Evolutionary conservation across 2,329 filamentous ascomycete species (phyloP).

Genomic region (Mycosphaerella sp.): DNA sequence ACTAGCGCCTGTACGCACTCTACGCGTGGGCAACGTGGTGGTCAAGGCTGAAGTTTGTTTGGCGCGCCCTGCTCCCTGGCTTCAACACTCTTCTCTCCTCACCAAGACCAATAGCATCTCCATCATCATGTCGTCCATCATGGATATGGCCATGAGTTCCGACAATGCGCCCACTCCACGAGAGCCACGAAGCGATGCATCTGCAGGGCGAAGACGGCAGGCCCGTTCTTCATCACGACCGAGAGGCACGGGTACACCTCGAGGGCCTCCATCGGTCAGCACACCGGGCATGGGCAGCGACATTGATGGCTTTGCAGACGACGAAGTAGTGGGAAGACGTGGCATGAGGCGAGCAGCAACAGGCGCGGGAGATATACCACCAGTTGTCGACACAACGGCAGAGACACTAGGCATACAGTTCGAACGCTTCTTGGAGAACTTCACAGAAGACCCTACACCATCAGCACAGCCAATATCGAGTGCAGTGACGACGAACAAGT

Average conservation of each 20-base stretch:
- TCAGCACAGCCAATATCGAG: conserved; percentile 61
- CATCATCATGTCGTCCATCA: conserved; percentile 45
- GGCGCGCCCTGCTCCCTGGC: background rate
- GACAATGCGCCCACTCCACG: conserved; percentile 35
- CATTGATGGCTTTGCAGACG: conserved; percentile 53
- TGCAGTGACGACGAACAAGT: conserved; percentile 68
- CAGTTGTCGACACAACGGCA: conserved; percentile 70
- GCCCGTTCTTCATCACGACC: conserved; percentile 50
- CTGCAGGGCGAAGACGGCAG: conserved; percentile 29
- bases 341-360: conserved; percentile 43
- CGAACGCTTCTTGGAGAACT: conserved; percentile 71
- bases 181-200: conserved; percentile 36
- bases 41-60: background rate
- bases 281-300: conserved; percentile 50
- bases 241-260: conserved; percentile 16
- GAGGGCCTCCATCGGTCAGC: conserved; percentile 48
- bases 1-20: background rate
- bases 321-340: conserved; percentile 53
- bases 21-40: conserved; percentile 8
- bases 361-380: conserved; percentile 53
- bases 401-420: conserved; percentile 69
- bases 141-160: conserved; percentile 46
- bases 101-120: background rate
- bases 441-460: conserved; percentile 60
- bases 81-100: background rate